phyloP scores from a whole-genome alignment of 768 basidiomycete species.

The Suillus subaureus region DNA sequence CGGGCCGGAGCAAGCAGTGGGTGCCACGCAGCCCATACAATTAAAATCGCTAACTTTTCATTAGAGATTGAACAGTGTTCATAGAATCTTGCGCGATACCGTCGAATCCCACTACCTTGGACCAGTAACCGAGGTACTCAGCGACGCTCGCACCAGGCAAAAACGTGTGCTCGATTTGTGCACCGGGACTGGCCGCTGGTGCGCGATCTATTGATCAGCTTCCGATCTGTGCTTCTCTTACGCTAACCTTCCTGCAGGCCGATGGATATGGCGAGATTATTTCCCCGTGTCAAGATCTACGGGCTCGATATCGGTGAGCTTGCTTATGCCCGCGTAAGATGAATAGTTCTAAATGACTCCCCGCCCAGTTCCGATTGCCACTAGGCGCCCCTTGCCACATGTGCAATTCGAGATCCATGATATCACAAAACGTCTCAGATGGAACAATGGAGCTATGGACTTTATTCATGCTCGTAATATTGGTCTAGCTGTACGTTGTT shows the following conservation, averaged over 20 bases:
- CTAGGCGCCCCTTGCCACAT: slow-evolving; percentile 59
- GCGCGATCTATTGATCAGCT: slow-evolving; percentile 28
- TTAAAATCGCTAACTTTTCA: slow-evolving; percentile 8
- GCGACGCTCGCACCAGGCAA: slow-evolving; percentile 38
- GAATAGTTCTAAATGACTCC: slow-evolving; percentile 15
- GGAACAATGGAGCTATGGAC: slow-evolving; percentile 58
- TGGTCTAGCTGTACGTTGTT: slow-evolving; percentile 57
- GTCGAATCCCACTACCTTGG: slow-evolving; percentile 61
- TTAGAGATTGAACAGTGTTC: slow-evolving; percentile 57
- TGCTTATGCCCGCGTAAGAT: slow-evolving; percentile 14
- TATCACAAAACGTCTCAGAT: slow-evolving; percentile 53
- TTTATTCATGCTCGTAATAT: slow-evolving; percentile 66
- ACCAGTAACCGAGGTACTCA: slow-evolving; percentile 58
- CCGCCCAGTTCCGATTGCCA: slow-evolving; percentile 67
- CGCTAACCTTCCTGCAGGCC: slow-evolving; percentile 49
- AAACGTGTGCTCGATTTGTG: slow-evolving; percentile 73
- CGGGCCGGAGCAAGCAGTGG: slow-evolving; percentile 65
- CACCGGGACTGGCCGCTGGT: slow-evolving; percentile 78
- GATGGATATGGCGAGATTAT: slow-evolving; percentile 70
- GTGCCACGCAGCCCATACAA: slow-evolving; percentile 19
- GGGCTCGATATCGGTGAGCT: slow-evolving; percentile 77
- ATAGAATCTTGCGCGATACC: slow-evolving; percentile 50
- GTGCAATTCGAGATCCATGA: slow-evolving; percentile 70
- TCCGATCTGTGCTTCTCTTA: slow-evolving; percentile 19
- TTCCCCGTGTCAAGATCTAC: slow-evolving; percentile 63